A percentile compares a stretch with the other conserved stretches of the same genome.
Conservation (phyloP, 306 rosid genomes). For the Cicer judaicum region DNA sequence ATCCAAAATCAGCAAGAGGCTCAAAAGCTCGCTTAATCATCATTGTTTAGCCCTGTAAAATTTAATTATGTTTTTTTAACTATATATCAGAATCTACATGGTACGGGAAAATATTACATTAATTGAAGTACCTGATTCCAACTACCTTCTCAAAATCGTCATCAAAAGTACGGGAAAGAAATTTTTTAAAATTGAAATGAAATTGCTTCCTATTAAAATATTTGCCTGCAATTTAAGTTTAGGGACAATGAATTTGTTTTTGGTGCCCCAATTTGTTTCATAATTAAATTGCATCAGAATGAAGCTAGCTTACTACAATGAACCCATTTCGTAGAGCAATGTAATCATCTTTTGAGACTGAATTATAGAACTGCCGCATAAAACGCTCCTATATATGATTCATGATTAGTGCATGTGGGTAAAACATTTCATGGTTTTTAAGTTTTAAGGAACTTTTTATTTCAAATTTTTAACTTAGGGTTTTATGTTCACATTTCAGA, state of each 20-base stretch:
- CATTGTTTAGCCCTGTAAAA: background rate
- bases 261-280: background rate
- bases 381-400: slow-evolving; percentile 54
- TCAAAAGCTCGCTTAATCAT: slow-evolving; percentile 14
- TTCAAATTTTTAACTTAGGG: too few relatives aligned
- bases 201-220: slow-evolving; percentile 51
- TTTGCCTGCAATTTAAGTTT: slow-evolving; percentile 55
- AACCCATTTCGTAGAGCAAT: slow-evolving; percentile 70
- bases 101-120: too few relatives aligned
- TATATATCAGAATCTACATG: background rate
- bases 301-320: slow-evolving; percentile 52
- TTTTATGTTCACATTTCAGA: background rate
- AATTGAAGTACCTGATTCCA: too few relatives aligned
- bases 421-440: background rate
- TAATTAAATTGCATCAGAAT: background rate
- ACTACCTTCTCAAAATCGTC: too few relatives aligned
- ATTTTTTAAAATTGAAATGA: slow-evolving; percentile 70
- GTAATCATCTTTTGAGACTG: slow-evolving; percentile 69
- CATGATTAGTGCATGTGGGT: background rate
- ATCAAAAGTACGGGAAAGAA: background rate
- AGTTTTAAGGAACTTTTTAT: too few relatives aligned
- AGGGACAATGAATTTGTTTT: background rate
- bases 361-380: slow-evolving; percentile 59
- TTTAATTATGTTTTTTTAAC: background rate
- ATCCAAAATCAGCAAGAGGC: slow-evolving; percentile 64